Evolutionary conservation across 495 filamentous ascomycete species (phyloP), one percentile per base, ranked within the genome.

Genomic region (Annulohypoxylon moriforme): DNA sequence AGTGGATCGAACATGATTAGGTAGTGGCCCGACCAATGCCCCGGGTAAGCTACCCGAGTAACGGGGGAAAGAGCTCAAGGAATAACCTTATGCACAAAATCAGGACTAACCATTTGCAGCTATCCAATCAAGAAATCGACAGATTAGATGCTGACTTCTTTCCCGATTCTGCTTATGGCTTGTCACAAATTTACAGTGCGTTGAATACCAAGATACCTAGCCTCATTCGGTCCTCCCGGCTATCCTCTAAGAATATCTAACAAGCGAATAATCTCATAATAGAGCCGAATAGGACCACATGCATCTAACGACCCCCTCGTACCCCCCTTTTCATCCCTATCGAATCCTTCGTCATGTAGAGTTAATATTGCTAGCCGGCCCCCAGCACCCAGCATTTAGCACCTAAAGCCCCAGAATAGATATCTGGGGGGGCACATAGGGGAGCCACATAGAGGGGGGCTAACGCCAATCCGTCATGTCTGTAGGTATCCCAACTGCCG

Each of bases 1-100:
- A 42, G 56, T 59, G 34, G 34, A 40, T 59, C 38, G 31, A 22
- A 22, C 13, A 33, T 59, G 29, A 55, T 55, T 31, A 55, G 50
- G 50, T 34, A 55, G 50, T 55, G 33, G 20, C 44, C 61, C 50
- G 38, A 29, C 69, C 69, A 72, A 27, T 11, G 9, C 24, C 55
- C 33, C 70, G 70, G 69, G 65, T 68, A 68, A 56, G 36, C 64
- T 64, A 64, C 60, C 64, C 68, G 68, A 61, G 27, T 55, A 52
- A 58, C 42, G 42, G 44, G 60, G 55, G 42, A 58, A 34, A 57
- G 16, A 27, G 36, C 44, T 52, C 60, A 66, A 50, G 62, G 62
- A 61, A 66, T 50, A 71, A 61, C 68, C 62, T 61, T 36, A 64
- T 52, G 60, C 27, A 38, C 60, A 16, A 70, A 25, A 25, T 52